phyloP scores from a whole-genome alignment of 2,329 filamentous ascomycete species.

The Trichoderma lentiforme region DNA sequence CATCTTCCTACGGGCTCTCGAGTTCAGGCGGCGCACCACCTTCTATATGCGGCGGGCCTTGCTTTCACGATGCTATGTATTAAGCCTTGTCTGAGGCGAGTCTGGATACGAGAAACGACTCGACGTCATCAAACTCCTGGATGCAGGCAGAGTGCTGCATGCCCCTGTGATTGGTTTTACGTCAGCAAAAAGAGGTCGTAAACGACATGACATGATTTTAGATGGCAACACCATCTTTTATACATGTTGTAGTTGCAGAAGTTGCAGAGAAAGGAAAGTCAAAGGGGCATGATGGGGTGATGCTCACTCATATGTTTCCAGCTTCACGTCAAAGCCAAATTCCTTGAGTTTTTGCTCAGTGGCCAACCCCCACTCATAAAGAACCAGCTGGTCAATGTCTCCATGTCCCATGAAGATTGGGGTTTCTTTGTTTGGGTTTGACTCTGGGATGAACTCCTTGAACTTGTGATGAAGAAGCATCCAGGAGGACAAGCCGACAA shows the following conservation, averaged over 20 bases:
- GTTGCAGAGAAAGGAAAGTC: background rate
- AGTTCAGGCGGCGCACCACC: background rate
- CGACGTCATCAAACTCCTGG: slow-evolving; percentile 78
- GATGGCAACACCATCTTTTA: background rate
- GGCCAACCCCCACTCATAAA: slow-evolving; percentile 61
- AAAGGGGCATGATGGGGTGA: background rate
- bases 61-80: background rate
- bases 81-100: slow-evolving; percentile 38
- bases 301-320: slow-evolving; percentile 69
- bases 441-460: slow-evolving; percentile 36
- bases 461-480: slow-evolving; percentile 60
- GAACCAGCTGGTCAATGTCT: slow-evolving; percentile 67
- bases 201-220: background rate
- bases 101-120: slow-evolving; percentile 50
- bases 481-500: slow-evolving; percentile 82
- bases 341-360: slow-evolving; percentile 64
- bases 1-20: background rate
- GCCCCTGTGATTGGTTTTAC: slow-evolving; percentile 42
- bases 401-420: slow-evolving; percentile 86
- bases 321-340: slow-evolving; percentile 69
- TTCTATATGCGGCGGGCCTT: background rate
- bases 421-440: slow-evolving; percentile 54
- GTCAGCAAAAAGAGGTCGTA: background rate
- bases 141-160: slow-evolving; percentile 74
- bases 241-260: background rate